A percentile compares a stretch with the other conserved stretches of the same genome.
Evolutionary conservation across 441 rosid species (phyloP).

Genomic region (Manihot esculenta): DNA sequence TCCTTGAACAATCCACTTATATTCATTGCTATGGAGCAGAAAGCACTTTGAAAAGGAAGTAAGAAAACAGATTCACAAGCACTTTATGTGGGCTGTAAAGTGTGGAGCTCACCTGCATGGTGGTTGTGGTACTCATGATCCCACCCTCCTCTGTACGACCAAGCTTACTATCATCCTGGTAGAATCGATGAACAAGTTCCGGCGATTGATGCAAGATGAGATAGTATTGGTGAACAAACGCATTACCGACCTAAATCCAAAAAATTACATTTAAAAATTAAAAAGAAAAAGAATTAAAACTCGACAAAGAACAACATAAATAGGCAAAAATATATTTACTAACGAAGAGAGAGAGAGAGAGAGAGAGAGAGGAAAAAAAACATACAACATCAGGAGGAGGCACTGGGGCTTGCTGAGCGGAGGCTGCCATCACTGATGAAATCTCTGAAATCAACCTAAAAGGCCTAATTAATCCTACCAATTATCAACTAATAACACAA

Average conservation of each 20-base stretch:
- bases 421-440: conserved; percentile 46
- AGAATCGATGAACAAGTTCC: conserved; percentile 68
- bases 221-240: conserved; percentile 86
- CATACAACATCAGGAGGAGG: conserved; percentile 60
- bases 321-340: neutral
- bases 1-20: neutral
- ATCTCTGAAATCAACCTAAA: conserved; percentile 21
- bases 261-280: neutral
- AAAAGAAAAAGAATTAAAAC: neutral
- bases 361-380: neutral
- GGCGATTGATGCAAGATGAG: conserved; percentile 66
- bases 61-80: neutral
- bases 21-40: neutral
- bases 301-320: neutral
- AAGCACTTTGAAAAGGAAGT: neutral
- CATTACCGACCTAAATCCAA: conserved; percentile 61
- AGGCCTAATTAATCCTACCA: conserved; percentile 1
- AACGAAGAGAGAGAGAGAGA: neutral
- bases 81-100: neutral
- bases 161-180: conserved; percentile 72
- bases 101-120: conserved; percentile 53
- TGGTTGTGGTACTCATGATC: conserved; percentile 54
- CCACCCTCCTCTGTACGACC: conserved; percentile 70
- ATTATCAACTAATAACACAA: neutral
- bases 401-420: conserved; percentile 33